A percentile compares a stretch with the other conserved stretches of the same genome.
Conservation (phyloP, 129 eudicot species). For the Heracleum sosnowskyi region DNA sequence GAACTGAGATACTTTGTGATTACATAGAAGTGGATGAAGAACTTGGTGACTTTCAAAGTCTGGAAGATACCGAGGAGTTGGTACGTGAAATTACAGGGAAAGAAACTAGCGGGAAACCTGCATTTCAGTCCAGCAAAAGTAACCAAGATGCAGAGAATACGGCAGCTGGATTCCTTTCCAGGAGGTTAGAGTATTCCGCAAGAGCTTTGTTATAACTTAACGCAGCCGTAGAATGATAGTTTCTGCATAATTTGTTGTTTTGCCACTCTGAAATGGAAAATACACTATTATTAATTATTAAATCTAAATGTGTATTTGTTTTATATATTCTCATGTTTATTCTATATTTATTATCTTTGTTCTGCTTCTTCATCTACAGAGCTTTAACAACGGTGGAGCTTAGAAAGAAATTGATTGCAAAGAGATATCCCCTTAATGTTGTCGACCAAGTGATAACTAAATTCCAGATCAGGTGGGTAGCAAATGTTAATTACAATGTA, state of each 20-base stretch:
- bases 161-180: conserved; percentile 47
- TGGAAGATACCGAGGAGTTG: conserved; percentile 37
- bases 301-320: background rate
- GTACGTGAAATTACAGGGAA: conserved; percentile 25
- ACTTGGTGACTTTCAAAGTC: conserved; percentile 20
- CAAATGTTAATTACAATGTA: background rate
- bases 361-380: conserved; percentile 28
- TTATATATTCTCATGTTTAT: background rate
- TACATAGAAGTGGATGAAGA: conserved; percentile 24
- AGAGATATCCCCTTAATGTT: conserved; percentile 36
- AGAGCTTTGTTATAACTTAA: background rate
- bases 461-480: conserved; percentile 58
- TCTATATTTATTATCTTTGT: background rate
- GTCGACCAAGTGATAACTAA: conserved; percentile 53
- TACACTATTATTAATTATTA: background rate
- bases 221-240: background rate
- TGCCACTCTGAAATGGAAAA: background rate
- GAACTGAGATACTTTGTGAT: background rate
- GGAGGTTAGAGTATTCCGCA: conserved; percentile 37
- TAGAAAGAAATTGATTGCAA: conserved; percentile 55
- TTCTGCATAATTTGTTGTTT: background rate
- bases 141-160: conserved; percentile 45
- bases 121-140: conserved; percentile 22
- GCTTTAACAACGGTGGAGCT: conserved; percentile 59
- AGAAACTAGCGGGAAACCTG: conserved; percentile 8